phyloP scores from a whole-genome alignment of 208 protist genomes.

The Tritrichomonas foetus region DNA sequence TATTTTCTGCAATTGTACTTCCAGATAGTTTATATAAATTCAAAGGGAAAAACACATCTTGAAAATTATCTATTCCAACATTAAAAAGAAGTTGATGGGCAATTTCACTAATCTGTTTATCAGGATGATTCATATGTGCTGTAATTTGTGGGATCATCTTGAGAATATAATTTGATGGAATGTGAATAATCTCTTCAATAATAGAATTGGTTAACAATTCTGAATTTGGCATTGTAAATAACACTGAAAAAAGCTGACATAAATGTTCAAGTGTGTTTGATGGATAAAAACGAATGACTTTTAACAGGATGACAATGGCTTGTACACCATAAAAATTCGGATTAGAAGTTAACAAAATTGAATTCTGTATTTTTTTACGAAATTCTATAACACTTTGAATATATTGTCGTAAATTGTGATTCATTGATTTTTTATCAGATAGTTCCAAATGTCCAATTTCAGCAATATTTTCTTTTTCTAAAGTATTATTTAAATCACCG shows the following conservation, averaged over 20 bases:
- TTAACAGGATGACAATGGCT: too few relatives aligned
- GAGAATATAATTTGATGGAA: neutral
- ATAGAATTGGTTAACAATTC: neutral
- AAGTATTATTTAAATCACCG: too few relatives aligned
- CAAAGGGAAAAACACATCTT: neutral
- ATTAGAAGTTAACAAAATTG: too few relatives aligned
- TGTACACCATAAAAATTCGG: too few relatives aligned
- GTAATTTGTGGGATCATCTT: neutral
- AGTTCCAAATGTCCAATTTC: too few relatives aligned
- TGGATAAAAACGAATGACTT: too few relatives aligned
- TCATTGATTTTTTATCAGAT: too few relatives aligned
- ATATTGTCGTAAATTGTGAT: too few relatives aligned
- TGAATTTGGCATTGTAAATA: neutral
- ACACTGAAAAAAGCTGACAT: neutral
- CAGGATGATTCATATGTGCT: neutral
- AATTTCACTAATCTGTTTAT: neutral
- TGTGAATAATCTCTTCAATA: neutral
- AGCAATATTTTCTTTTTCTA: too few relatives aligned
- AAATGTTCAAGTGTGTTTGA: neutral
- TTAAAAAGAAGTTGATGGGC: neutral
- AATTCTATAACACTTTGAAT: too few relatives aligned
- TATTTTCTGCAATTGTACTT: neutral
- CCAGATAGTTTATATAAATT: neutral
- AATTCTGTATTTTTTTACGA: too few relatives aligned
- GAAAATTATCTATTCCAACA: neutral